Conservation (phyloP, 2,329 filamentous ascomycete species). For the Bipolaris sorokiniana region DNA sequence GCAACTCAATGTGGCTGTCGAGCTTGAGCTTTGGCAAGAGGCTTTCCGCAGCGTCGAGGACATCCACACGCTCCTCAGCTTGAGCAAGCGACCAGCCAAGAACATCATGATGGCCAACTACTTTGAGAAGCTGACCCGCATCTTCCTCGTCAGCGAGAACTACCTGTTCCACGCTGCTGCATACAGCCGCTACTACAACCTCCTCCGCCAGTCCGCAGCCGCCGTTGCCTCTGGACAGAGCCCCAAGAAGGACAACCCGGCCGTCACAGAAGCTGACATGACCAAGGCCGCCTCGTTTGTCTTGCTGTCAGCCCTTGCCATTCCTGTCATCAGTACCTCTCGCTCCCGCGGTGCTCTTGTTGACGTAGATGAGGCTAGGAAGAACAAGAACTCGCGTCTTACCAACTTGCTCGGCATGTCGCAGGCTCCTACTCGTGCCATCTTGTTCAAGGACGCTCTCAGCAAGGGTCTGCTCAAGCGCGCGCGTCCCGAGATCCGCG, state of each 20-base stretch:
- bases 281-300: slow-evolving; percentile 96
- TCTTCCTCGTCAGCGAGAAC: slow-evolving; percentile 99
- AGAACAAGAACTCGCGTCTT: slow-evolving; percentile 98
- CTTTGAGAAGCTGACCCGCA: slow-evolving; percentile 98
- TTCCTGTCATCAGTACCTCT: slow-evolving; percentile 98
- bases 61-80: slow-evolving; percentile 93
- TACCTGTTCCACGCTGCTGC: slow-evolving; percentile 98
- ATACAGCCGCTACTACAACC: slow-evolving; percentile 96
- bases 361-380: slow-evolving; percentile 94
- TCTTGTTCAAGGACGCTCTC: slow-evolving; percentile 92
- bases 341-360: slow-evolving; percentile 94
- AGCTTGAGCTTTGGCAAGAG: slow-evolving; percentile 98
- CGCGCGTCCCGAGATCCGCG: slow-evolving; percentile 90
- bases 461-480: slow-evolving; percentile 94
- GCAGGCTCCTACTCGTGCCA: slow-evolving; percentile 83
- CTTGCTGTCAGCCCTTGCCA: slow-evolving; percentile 91
- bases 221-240: slow-evolving; percentile 83
- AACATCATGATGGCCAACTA: slow-evolving; percentile 99
- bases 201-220: slow-evolving; percentile 87
- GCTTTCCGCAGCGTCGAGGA: slow-evolving; percentile 99
- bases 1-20: slow-evolving; percentile 96
- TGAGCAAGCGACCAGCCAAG: slow-evolving; percentile 98
- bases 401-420: slow-evolving; percentile 96
- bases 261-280: slow-evolving; percentile 85
- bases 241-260: slow-evolving; percentile 93